phyloP scores from a whole-genome alignment of 345 rosid species.

The Corchorus olitorius region DNA sequence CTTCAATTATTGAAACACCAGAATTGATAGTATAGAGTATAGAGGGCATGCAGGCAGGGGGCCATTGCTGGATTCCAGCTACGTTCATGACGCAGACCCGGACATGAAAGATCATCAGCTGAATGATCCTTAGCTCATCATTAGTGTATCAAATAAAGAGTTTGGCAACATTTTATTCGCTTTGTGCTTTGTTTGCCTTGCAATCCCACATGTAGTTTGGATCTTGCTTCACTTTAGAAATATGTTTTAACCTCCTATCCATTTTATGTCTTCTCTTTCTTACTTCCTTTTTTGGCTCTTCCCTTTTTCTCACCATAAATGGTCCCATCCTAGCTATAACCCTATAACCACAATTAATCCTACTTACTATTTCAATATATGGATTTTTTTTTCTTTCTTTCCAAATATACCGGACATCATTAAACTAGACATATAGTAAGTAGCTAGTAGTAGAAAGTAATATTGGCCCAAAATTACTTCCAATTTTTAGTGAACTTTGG shows the following conservation, averaged over 20 bases:
- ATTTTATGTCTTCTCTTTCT: background rate
- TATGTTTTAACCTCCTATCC: too few relatives aligned
- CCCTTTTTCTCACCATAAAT: background rate
- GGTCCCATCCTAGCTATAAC: too few relatives aligned
- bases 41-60: too few relatives aligned
- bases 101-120: background rate
- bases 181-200: background rate
- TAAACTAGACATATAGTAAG: background rate
- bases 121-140: background rate
- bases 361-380: too few relatives aligned
- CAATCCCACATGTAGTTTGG: background rate
- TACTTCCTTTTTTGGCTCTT: background rate
- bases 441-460: background rate
- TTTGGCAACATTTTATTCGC: background rate
- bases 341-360: too few relatives aligned
- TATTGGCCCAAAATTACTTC: background rate
- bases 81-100: background rate
- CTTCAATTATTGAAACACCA: too few relatives aligned
- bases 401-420: background rate
- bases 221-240: background rate
- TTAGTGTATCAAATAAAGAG: background rate
- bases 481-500: background rate
- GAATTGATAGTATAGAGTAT: background rate
- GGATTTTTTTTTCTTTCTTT: too few relatives aligned
- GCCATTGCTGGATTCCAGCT: background rate